Evolutionary conservation across 2,329 filamentous ascomycete genomes (phyloP), one percentile per base, ranked within the genome.

Genomic region (Claviceps quebecensis): DNA sequence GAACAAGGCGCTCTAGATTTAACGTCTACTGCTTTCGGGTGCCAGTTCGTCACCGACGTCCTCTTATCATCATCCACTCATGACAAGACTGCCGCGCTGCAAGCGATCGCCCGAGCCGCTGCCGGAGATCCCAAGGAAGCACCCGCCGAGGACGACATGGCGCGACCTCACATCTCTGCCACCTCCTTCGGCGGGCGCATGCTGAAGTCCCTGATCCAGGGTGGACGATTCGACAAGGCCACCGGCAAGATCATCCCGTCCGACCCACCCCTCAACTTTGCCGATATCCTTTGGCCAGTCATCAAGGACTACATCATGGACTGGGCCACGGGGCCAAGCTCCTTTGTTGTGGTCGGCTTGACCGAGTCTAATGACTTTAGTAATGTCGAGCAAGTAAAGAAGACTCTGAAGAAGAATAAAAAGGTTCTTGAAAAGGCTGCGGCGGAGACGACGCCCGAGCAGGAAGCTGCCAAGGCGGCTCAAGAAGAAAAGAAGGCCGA

Each of bases 121-220:
- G 74, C 72, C 26, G 78, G 78, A 37, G 70, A 81, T 55, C 76
- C 78, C 5, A 72, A 61, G 41, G 64, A 67, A 23, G 61, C 63
- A 39, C 60, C 62, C n/a, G 61, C 63, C 3, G 70, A 72, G 45
- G 70, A 72, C 8, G 71, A 71, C 23, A 54, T 67, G 14, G 58
- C 67, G 4, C 63, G 61, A 22, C 61, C 67, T 34, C 84, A 88
- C 62, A 73, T 85, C 51, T 77, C 81, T 26, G 72, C 77, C 59
- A 75, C 77, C 39, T 63, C 80, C 0, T 75, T 75, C 58, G 85
- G 81, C 41, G 88, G 87, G 16, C 84, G 88, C 53, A 85, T 96
- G 83, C 77, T 97, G 60, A 96, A 95, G 72, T 85, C 85, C 0
- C 77, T 98, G 7, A 89, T 96, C 23, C 84, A 88, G 51, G 93